phyloP scores from a whole-genome alignment of 2,329 filamentous ascomycete species.

The Aspergillus flavus region DNA sequence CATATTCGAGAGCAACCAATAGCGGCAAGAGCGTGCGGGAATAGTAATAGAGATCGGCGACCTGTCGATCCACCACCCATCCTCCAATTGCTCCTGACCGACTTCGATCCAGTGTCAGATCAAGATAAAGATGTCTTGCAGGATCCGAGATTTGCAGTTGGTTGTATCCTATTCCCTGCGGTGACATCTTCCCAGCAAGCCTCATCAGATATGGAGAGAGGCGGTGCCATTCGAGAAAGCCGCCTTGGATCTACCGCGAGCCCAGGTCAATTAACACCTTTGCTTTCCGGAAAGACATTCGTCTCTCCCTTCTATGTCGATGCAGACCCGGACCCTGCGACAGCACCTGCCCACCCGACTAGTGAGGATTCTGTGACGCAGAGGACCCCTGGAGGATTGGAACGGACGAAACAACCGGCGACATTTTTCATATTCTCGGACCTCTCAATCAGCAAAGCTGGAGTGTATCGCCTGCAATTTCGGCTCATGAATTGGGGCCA shows the following conservation, averaged over 20 bases:
- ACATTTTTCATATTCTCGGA: slow-evolving; percentile 53
- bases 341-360: slow-evolving; percentile 42
- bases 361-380: slow-evolving; percentile 17
- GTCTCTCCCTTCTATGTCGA: slow-evolving; percentile 47
- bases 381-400: neutral
- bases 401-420: slow-evolving; percentile 31
- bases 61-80: slow-evolving; percentile 52
- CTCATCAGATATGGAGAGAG: neutral
- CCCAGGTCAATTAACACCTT: slow-evolving; percentile 28
- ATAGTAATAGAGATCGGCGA: slow-evolving; percentile 50
- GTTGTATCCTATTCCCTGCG: slow-evolving; percentile 46
- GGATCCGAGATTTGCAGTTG: slow-evolving; percentile 45
- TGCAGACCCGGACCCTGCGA: slow-evolving; percentile 46
- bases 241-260: slow-evolving; percentile 17
- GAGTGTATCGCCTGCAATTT: slow-evolving; percentile 49
- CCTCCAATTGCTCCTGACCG: slow-evolving; percentile 47
- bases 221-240: slow-evolving; percentile 19
- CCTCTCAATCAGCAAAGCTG: slow-evolving; percentile 49
- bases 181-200: slow-evolving; percentile 17
- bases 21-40: slow-evolving; percentile 49
- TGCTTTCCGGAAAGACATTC: slow-evolving; percentile 43
- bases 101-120: slow-evolving; percentile 44
- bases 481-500: slow-evolving; percentile 47
- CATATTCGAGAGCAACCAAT: slow-evolving; percentile 51
- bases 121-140: slow-evolving; percentile 43